Base-by-base conservation (phyloP, 345 rosid genomes). In the Adansonia digitata region DNA sequence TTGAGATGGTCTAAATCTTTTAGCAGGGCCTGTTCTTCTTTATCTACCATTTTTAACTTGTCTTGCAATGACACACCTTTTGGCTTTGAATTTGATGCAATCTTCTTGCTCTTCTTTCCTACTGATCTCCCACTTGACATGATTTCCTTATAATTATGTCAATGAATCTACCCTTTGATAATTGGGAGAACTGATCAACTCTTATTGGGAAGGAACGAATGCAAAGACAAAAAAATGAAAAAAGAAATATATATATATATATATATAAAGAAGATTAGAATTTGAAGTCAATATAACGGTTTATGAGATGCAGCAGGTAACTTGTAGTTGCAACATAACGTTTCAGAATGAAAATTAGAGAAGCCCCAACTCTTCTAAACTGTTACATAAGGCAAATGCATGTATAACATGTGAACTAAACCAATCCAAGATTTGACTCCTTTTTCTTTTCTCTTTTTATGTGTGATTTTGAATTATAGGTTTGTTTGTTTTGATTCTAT, bases 1-100 rank as follows among this genome's bases (percentile, higher is more conserved):
- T 35, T 62, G 73, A 84, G 80, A 62, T 77, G 74, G 34, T 77
- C 22, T 18, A 81, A 68, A 45, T 77, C 76, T 24, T 74, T 79
- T 9, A 40, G 39, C 46, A 84, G 29, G 31, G 37, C 67, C 8
- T 68, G 55, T 42, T 71, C 79, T 77, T 81, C 87, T 8, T 68
- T 2, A 15, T 81, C 75, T 8, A 79, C 76, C 66, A 77, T 14
- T 7, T 79, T 66, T 52, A 67, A 77, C 26, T 49, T 81, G 49
- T 81, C 72, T 53, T 71, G 72, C 60, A 73, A 55, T 20, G 82
- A 76, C 40, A 39, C 24, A 8, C 20, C 10, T 15, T n/a, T 27
- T 11, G 67, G n/a, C 15, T 56, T 56, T 24, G 62, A 10, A 1
- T 70, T 42, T 9, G 24, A 42, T n/a, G 65, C 63, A 5, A 7